Percentiles rank a stretch among this genome's conserved stretches.
phyloP scores from a whole-genome alignment of 495 filamentous ascomycete species.

The Trichoderma parareesei region DNA sequence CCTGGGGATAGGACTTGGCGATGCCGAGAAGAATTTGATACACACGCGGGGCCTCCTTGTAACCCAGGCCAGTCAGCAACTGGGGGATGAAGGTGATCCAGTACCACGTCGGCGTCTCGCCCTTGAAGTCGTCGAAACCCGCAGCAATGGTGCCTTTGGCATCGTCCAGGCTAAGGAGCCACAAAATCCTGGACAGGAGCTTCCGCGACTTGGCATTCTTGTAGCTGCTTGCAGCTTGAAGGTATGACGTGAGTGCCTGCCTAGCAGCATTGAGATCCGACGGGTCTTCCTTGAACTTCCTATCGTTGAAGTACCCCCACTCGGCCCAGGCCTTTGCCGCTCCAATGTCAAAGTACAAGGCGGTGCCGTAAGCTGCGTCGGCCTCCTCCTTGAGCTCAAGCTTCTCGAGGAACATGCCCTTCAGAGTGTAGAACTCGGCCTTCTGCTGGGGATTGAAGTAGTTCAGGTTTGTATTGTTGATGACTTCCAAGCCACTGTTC shows the following conservation, averaged over 20 bases:
- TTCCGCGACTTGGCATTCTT: slow-evolving; percentile 97
- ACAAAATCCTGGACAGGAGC: slow-evolving; percentile 86
- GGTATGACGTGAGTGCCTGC: slow-evolving; percentile 89
- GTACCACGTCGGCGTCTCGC: slow-evolving; percentile 94
- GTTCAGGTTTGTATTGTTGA: slow-evolving; percentile 98
- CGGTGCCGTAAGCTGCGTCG: slow-evolving; percentile 87
- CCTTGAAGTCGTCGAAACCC: slow-evolving; percentile 89
- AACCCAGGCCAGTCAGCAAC: slow-evolving; percentile 76
- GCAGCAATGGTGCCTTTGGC: slow-evolving; percentile 67
- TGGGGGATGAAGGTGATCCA: slow-evolving; percentile 99
- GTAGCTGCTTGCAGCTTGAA: slow-evolving; percentile 91
- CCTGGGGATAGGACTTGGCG: slow-evolving; percentile 88
- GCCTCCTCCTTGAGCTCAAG: slow-evolving; percentile 81
- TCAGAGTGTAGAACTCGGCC: slow-evolving; percentile 97
- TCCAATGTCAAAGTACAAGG: slow-evolving; percentile 88
- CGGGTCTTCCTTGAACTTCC: slow-evolving; percentile 84
- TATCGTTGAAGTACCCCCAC: slow-evolving; percentile 97
- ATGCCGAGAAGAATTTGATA: slow-evolving; percentile 81
- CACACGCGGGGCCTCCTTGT: slow-evolving; percentile 82
- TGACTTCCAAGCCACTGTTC: slow-evolving; percentile 88
- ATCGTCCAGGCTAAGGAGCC: slow-evolving; percentile 92
- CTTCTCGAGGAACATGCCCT: slow-evolving; percentile 98
- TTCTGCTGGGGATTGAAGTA: slow-evolving; percentile 96
- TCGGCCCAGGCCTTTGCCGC: slow-evolving; percentile 98
- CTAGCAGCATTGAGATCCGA: slow-evolving; percentile 69